phyloP scores from a whole-genome alignment of 805 yeast species.

The Zygosaccharomyces pseudorouxii region DNA sequence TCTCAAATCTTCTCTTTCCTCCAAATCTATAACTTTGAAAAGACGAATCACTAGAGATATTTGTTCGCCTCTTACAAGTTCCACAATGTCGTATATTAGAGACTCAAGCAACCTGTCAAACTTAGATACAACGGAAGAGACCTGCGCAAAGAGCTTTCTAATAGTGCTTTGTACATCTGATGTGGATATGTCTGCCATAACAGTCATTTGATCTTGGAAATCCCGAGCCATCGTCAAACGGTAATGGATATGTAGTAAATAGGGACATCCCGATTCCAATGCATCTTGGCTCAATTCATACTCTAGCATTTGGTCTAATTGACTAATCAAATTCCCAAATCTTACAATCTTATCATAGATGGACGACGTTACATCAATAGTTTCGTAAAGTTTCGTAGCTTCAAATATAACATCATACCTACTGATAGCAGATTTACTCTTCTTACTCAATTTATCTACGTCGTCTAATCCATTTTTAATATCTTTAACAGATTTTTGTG shows the following conservation, averaged over 20 bases:
- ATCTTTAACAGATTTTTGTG: slow-evolving; percentile 45
- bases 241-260: slow-evolving; percentile 64
- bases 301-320: slow-evolving; percentile 51
- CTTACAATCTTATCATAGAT: slow-evolving; percentile 59
- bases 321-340: slow-evolving; percentile 47
- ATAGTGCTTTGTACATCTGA: slow-evolving; percentile 68
- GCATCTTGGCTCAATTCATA: slow-evolving; percentile 33
- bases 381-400: slow-evolving; percentile 64
- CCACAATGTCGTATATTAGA: slow-evolving; percentile 65
- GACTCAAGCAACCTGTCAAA: slow-evolving; percentile 64
- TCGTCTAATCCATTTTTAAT: slow-evolving; percentile 44
- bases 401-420: slow-evolving; percentile 65
- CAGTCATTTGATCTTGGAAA: slow-evolving; percentile 66
- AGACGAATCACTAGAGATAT: slow-evolving; percentile 61
- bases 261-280: slow-evolving; percentile 43
- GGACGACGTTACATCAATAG: slow-evolving; percentile 62
- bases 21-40: slow-evolving; percentile 74
- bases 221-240: slow-evolving; percentile 67
- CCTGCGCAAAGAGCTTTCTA: slow-evolving; percentile 36
- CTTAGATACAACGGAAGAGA: slow-evolving; percentile 41
- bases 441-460: slow-evolving; percentile 48
- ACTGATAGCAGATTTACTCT: slow-evolving; percentile 53
- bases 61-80: slow-evolving; percentile 66
- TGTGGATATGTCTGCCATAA: slow-evolving; percentile 47
- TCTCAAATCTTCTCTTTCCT: slow-evolving; percentile 72